Evolutionary conservation across 805 yeast species (phyloP).

Genomic region (Candida coleopterorum): DNA sequence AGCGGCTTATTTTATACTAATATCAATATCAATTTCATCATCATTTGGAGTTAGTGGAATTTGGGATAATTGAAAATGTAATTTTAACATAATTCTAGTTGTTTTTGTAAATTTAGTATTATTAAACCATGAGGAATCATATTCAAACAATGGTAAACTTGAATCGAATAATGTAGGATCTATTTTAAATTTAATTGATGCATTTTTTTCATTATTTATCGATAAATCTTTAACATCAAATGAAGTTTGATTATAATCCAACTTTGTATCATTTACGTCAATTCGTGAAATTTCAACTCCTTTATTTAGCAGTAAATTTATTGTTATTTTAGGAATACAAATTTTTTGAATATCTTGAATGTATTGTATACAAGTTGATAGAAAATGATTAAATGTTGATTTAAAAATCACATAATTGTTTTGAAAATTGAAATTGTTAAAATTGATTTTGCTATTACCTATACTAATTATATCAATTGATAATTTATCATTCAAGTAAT

Average conservation of each 20-base stretch:
- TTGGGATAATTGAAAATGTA: neutral
- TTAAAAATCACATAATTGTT: conserved; percentile 18
- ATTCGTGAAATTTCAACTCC: conserved; percentile 15
- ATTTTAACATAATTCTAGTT: neutral
- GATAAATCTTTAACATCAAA: conserved; percentile 13
- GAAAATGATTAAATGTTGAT: conserved; percentile 15
- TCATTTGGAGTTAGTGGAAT: conserved; percentile 4
- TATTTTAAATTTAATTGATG: conserved; percentile 12
- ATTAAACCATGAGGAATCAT: conserved; percentile 6
- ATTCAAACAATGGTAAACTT: conserved; percentile 5
- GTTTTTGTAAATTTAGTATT: neutral
- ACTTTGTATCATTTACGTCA: conserved; percentile 21
- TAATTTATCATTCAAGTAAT: conserved; percentile 12
- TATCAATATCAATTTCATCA: conserved; percentile 5
- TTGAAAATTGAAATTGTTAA: conserved; percentile 6
- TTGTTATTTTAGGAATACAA: conserved; percentile 19
- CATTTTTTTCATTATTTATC: conserved; percentile 13
- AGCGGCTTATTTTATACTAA: neutral
- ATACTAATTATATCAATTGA: conserved; percentile 22
- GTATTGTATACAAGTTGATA: conserved; percentile 11
- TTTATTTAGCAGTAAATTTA: conserved; percentile 15
- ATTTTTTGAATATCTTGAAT: conserved; percentile 14
- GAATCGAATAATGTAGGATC: neutral
- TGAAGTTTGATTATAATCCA: conserved; percentile 8
- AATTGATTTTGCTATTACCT: conserved; percentile 11